Evolutionary conservation across 176 grass and related monocot genomes (phyloP).

Genomic region (Saccharum spontaneum): DNA sequence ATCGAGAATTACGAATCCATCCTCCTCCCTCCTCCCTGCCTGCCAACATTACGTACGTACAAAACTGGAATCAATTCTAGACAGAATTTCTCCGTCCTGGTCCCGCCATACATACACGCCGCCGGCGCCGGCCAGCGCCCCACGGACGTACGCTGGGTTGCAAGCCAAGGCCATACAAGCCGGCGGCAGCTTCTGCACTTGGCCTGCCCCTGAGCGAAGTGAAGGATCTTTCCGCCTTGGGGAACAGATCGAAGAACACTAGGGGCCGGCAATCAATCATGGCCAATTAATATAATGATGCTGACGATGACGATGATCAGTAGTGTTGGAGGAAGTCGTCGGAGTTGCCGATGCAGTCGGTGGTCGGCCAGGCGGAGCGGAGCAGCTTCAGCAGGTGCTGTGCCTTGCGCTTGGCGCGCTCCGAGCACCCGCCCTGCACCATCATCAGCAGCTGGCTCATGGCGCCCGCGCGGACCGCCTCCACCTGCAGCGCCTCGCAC

Average conservation of each 20-base stretch:
- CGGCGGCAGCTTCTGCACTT: background rate
- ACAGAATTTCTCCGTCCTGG: background rate
- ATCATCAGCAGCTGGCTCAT: constrained; percentile 78
- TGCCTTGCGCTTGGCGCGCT: constrained; percentile 89
- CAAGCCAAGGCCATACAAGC: background rate
- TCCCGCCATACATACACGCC: constrained; percentile 24
- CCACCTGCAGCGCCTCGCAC: constrained; percentile 70
- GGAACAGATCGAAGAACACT: background rate
- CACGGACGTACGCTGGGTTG: background rate
- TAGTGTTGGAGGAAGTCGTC: constrained; percentile 72
- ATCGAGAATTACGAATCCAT: background rate
- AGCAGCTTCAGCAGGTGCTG: constrained; percentile 91
- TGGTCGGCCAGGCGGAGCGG: constrained; percentile 62
- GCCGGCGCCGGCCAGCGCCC: background rate
- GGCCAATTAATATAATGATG: background rate
- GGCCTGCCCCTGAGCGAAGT: background rate
- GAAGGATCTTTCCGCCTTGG: background rate
- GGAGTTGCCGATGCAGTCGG: constrained; percentile 75
- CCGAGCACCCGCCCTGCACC: constrained; percentile 94
- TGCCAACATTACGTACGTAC: constrained; percentile 30
- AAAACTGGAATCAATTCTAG: constrained; percentile 28
- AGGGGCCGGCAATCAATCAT: background rate
- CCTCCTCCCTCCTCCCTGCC: background rate
- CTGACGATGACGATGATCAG: background rate
- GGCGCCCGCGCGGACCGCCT: constrained; percentile 73